These are phyloP conservation scores for Fraxinus anomala DNA, from an alignment of 257 asterid species.

Conservation along the genomic window DNA sequence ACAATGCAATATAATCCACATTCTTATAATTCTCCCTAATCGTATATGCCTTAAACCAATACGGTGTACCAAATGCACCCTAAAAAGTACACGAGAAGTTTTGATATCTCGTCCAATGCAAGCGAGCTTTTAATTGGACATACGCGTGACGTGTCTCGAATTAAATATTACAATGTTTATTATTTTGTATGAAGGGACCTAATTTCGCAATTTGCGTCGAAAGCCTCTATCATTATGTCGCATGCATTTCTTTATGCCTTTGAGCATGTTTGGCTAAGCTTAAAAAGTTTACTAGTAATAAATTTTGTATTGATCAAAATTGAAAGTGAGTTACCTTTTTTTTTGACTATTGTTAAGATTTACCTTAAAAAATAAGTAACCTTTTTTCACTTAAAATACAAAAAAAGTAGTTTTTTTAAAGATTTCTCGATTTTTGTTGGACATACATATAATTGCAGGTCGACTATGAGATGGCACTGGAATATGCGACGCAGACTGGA, in stretches of 20 bases:
- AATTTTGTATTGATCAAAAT: too few species aligned
- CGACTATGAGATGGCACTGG: constrained; percentile 92
- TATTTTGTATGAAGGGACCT: too few species aligned
- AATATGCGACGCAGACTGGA: constrained; percentile 86
- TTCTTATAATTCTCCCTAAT: background rate
- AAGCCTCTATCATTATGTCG: background rate
- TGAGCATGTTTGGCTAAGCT: background rate
- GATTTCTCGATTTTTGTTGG: background rate
- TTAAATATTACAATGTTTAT: background rate
- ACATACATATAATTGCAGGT: constrained; percentile 48
- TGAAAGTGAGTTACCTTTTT: too few species aligned
- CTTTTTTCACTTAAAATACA: background rate
- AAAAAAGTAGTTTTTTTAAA: too few species aligned
- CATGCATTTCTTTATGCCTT: background rate
- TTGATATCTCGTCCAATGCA: background rate
- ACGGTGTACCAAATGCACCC: too few species aligned
- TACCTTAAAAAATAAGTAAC: background rate
- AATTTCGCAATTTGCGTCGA: background rate
- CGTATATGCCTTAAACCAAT: background rate
- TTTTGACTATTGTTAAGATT: too few species aligned
- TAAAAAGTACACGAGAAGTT: background rate
- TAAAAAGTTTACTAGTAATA: background rate
- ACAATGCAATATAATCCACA: background rate
- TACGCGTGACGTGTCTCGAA: background rate
- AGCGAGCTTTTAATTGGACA: background rate